Conservation (phyloP, 1,139 yeast species). For the Geotrichum carabidarum region DNA sequence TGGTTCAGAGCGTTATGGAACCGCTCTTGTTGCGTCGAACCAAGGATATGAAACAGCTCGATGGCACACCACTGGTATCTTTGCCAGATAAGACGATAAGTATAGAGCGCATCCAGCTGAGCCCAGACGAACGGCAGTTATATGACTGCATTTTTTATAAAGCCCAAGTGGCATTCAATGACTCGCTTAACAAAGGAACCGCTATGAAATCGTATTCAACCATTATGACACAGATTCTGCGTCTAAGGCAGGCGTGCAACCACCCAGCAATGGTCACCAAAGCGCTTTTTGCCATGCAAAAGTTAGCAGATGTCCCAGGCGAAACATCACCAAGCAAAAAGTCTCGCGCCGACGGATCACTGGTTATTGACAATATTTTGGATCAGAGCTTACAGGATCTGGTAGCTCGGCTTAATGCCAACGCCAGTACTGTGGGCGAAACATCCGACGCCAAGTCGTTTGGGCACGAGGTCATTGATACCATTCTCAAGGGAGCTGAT, state of each 20-base stretch:
- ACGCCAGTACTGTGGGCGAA: conserved; percentile 19
- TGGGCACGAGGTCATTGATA: conserved; percentile 39
- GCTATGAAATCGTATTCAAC: conserved; percentile 70
- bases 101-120: conserved; percentile 63
- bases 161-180: conserved; percentile 67
- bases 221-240: conserved; percentile 73
- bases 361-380: conserved; percentile 16
- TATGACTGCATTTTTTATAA: conserved; percentile 66
- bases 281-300: conserved; percentile 28
- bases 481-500: conserved; percentile 38
- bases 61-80: conserved; percentile 71
- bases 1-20: conserved; percentile 77
- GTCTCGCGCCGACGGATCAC: not conserved
- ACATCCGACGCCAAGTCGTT: conserved; percentile 28
- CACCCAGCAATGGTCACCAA: conserved; percentile 62
- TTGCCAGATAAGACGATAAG: conserved; percentile 72
- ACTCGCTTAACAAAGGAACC: conserved; percentile 58
- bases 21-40: conserved; percentile 84
- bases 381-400: conserved; percentile 28
- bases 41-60: conserved; percentile 68
- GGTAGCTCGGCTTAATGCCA: conserved; percentile 23
- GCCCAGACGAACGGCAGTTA: conserved; percentile 57
- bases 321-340: not conserved
- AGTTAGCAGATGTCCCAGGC: conserved; percentile 5
- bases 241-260: conserved; percentile 85